Conservation (phyloP, 805 yeast species). For the Zygosaccharomyces rouxii region DNA sequence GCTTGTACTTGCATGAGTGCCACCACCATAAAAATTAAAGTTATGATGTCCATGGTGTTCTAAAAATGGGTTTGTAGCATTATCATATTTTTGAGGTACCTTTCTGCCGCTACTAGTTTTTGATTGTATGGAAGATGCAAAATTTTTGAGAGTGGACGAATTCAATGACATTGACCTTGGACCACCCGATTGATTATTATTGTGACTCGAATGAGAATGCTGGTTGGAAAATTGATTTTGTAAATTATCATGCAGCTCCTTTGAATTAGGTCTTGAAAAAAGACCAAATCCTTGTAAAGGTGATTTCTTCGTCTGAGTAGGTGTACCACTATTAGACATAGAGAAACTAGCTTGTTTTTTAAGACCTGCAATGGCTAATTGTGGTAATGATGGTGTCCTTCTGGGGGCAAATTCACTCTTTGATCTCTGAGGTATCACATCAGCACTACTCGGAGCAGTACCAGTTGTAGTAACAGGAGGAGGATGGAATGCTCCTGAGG, state of each 20-base stretch:
- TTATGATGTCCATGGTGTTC: conserved; percentile 13
- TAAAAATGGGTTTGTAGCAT: conserved; percentile 23
- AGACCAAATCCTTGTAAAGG: conserved; percentile 34
- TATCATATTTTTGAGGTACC: conserved; percentile 44
- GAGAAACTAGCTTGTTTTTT: conserved; percentile 28
- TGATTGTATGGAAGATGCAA: conserved; percentile 35
- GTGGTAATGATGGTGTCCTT: conserved; percentile 32
- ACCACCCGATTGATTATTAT: conserved; percentile 10
- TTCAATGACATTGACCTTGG: conserved; percentile 36
- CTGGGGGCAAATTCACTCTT: conserved; percentile 22
- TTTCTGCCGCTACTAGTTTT: conserved; percentile 43
- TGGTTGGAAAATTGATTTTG: conserved; percentile 20
- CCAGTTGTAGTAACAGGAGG: background rate
- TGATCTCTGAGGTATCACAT: conserved; percentile 10
- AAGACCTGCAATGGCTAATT: conserved; percentile 25
- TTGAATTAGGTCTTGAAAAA: conserved; percentile 30
- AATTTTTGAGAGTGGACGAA: conserved; percentile 32
- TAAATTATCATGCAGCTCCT: conserved; percentile 22
- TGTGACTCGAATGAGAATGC: conserved; percentile 13
- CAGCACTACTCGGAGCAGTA: background rate
- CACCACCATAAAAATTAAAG: conserved; percentile 11
- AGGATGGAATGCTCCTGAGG: background rate
- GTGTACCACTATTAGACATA: conserved; percentile 16
- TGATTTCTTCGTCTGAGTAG: conserved; percentile 28
- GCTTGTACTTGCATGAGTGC: conserved; percentile 4